These are phyloP conservation scores for Lactarius akahatsu DNA, from an alignment of 768 basidiomycete species.

Conservation along the genomic window DNA sequence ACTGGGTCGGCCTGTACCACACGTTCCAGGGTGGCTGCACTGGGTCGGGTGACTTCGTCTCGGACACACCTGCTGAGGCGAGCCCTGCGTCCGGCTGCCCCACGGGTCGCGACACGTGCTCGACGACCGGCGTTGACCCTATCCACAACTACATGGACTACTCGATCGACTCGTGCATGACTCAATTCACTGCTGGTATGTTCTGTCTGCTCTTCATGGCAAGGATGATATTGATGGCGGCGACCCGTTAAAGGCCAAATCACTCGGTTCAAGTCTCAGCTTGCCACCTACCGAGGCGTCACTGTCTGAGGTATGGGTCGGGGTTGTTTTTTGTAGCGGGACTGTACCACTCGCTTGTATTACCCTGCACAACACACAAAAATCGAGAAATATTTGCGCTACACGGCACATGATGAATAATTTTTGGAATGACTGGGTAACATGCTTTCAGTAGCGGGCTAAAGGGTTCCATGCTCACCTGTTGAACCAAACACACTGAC, in stretches of 20 bases:
- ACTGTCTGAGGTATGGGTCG: constrained; percentile 24
- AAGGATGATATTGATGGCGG: not conserved
- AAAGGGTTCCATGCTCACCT: too few relatives aligned
- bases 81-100: constrained; percentile 42
- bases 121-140: constrained; percentile 38
- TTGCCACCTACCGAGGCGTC: constrained; percentile 47
- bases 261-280: constrained; percentile 42
- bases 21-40: constrained; percentile 55
- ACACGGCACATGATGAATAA: too few relatives aligned
- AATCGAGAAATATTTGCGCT: not conserved
- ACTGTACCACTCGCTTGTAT: not conserved
- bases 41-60: constrained; percentile 43
- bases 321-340: not conserved
- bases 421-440: too few relatives aligned
- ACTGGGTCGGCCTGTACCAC: constrained; percentile 61
- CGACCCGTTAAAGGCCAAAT: constrained; percentile 29
- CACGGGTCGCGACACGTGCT: constrained; percentile 35
- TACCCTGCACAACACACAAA: not conserved
- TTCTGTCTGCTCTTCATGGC: not conserved
- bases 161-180: constrained; percentile 51
- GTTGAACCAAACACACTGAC: too few relatives aligned
- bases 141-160: constrained; percentile 58
- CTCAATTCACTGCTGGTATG: constrained; percentile 47
- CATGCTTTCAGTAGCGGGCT: too few relatives aligned
- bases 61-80: constrained; percentile 50